Evolutionary conservation across 2,329 filamentous ascomycete species (phyloP), one percentile per base, ranked within the genome.

Genomic region (Cordyceps farinosa): DNA sequence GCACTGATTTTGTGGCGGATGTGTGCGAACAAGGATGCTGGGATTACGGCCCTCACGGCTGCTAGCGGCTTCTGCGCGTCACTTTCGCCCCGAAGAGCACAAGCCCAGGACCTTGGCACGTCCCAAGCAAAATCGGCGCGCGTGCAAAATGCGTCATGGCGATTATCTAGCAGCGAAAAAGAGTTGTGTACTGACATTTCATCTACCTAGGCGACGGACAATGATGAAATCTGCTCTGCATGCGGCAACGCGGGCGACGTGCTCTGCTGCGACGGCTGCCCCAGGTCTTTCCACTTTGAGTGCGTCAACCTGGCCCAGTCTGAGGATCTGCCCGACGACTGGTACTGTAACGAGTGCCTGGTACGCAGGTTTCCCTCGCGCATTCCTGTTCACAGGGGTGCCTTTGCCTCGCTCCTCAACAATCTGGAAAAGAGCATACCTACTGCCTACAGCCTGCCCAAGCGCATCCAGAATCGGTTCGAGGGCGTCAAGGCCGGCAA

Each of bases 181-280:
- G 66, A 64, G 63, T 66, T 62, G 61, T 63, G 65, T 71, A 71
- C 76, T 80, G 69, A 78, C 71, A 65, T 65, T 65, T 40, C 17
- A 40, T 59, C 55, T 60, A 59, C 61, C 27, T 64, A 78, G 76
- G 68, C 68, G 38, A 72, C 74, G 69, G 89, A 97, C 66, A 96
- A 96, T 75, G 91, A 95, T 74, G 94, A 98, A 75, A 89, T 90
- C 72, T 99, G 94, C 79, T 89, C 89, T 66, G 87, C 92, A 52
- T 99, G 95, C 78, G 87, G 89, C 71, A 90, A 90, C 67, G 90
- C 87, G 68, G 94, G 94, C 63, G 87, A 92, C 69, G 84, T 99
- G 66, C 84, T 98, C 67, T 97, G 93, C 78, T 99, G 95, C 76
- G 95, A 98, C 78, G 91, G 90, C 66, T 99, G 95, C 78, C 86